A percentile compares a stretch with the other conserved stretches of the same genome.
phyloP scores from a whole-genome alignment of 345 rosid species.

The Linum tenue region DNA sequence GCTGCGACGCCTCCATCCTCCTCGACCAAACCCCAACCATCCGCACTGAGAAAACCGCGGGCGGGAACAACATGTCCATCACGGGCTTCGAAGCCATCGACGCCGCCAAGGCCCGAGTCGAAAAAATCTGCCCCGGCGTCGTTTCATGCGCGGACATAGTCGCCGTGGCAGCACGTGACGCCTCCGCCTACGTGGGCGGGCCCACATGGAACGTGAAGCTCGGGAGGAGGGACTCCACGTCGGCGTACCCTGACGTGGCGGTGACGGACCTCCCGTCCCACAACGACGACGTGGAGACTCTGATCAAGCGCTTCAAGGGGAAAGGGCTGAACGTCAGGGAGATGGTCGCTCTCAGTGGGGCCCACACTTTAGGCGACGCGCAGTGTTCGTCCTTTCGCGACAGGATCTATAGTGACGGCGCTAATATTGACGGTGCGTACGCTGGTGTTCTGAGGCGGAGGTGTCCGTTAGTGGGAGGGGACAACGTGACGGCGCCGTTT shows the following conservation, averaged over 20 bases:
- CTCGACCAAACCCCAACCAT: not conserved
- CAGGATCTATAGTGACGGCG: constrained; percentile 12
- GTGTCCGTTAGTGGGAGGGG: constrained; percentile 10
- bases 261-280: not conserved
- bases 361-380: constrained; percentile 13
- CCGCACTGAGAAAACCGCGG: not conserved
- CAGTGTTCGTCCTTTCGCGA: constrained; percentile 12
- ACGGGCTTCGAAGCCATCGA: constrained; percentile 17
- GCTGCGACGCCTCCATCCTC: not conserved
- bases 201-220: constrained; percentile 19
- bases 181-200: constrained; percentile 15
- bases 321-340: constrained; percentile 19
- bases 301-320: not conserved
- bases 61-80: not conserved
- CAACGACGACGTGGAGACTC: not conserved
- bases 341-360: constrained; percentile 16
- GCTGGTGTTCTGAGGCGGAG: constrained; percentile 9
- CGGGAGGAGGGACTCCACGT: constrained; percentile 17
- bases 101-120: constrained; percentile 13
- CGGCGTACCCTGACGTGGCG: not conserved
- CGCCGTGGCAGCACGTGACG: constrained; percentile 19
- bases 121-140: constrained; percentile 19
- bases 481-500: constrained; percentile 8
- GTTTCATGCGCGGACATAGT: constrained; percentile 24
- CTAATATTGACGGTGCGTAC: not conserved